These are phyloP conservation scores for Psilocybe tampanensis DNA, from an alignment of 768 basidiomycete genomes.

Conservation along the genomic window DNA sequence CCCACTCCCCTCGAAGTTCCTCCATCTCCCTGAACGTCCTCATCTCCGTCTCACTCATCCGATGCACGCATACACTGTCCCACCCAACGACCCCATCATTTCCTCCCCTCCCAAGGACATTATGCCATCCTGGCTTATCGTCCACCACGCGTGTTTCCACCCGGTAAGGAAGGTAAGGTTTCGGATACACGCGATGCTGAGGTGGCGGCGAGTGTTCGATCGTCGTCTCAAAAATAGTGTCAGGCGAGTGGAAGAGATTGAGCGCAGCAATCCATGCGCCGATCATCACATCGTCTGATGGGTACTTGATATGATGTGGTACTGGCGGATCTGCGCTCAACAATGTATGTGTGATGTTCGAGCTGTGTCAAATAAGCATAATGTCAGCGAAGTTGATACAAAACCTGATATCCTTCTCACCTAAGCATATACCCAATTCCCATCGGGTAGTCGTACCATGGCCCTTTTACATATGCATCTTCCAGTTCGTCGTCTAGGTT, in stretches of 20 bases:
- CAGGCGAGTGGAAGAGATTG: neutral
- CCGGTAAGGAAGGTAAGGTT: conserved; percentile 3
- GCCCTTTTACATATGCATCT: conserved; percentile 3
- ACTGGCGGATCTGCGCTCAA: conserved; percentile 9
- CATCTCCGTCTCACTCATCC: conserved; percentile 3
- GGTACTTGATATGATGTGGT: conserved; percentile 13
- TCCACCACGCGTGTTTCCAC: conserved; percentile 3
- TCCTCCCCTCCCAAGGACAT: neutral
- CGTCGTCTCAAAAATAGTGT: neutral
- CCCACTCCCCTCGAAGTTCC: conserved; percentile 9
- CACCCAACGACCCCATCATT: conserved; percentile 4
- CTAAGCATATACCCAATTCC: conserved; percentile 14
- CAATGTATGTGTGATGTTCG: neutral
- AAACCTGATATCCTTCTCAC: neutral
- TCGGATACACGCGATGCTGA: conserved; percentile 1
- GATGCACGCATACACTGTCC: conserved; percentile 7
- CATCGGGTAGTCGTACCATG: conserved; percentile 9
- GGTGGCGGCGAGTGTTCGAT: conserved; percentile 1
- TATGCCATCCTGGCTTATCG: conserved; percentile 7
- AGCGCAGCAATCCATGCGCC: conserved; percentile 6
- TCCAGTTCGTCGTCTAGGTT: conserved; percentile 3
- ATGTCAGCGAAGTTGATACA: no score
- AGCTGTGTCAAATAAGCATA: neutral
- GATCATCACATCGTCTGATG: conserved; percentile 13
- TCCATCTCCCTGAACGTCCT: neutral